These are phyloP conservation scores for Ustilaginoidea virens DNA, from an alignment of 2,329 filamentous ascomycete genomes.

Conservation along the genomic window DNA sequence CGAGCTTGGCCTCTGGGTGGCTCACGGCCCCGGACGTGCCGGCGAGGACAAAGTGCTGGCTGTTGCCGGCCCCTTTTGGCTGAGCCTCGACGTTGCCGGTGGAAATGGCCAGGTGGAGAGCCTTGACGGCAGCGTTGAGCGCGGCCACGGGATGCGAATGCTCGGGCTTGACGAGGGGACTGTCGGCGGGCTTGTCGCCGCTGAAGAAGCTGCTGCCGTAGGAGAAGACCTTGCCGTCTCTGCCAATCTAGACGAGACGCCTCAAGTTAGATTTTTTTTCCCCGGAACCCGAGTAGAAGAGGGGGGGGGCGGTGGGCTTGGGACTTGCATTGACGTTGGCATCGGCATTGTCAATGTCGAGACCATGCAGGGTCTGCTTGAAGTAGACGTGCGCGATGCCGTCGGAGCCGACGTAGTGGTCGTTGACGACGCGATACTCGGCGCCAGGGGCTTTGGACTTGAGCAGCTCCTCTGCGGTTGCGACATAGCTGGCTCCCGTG, in stretches of 20 bases:
- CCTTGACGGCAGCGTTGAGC: slow-evolving; percentile 22
- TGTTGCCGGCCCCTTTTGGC: too few species aligned
- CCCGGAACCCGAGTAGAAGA: too few species aligned
- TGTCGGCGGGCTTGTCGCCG: slow-evolving; percentile 24
- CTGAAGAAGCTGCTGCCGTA: slow-evolving; percentile 33
- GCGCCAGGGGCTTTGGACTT: too few species aligned
- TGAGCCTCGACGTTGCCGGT: slow-evolving; percentile 11
- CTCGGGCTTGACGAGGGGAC: slow-evolving; percentile 22
- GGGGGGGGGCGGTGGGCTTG: too few species aligned
- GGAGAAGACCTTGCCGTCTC: slow-evolving; percentile 40
- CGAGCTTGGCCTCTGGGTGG: too few species aligned
- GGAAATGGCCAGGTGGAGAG: slow-evolving; percentile 17
- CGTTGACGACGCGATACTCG: too few species aligned
- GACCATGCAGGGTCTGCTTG: slow-evolving; percentile 39
- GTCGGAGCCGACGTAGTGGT: slow-evolving; percentile 37
- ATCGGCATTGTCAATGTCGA: slow-evolving; percentile 45
- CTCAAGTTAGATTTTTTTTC: too few species aligned
- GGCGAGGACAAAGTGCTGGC: too few species aligned
- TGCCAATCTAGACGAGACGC: not conserved
- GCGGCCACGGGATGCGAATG: slow-evolving; percentile 27
- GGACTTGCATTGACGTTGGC: slow-evolving; percentile 41
- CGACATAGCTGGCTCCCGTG: too few species aligned
- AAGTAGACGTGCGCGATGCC: slow-evolving; percentile 43
- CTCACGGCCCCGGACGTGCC: too few species aligned
- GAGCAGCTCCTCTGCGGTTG: too few species aligned